Evolutionary conservation across 2,329 filamentous ascomycete species (phyloP), one percentile per base, ranked within the genome.

Genomic region (Penicillium sclerotigenum): DNA sequence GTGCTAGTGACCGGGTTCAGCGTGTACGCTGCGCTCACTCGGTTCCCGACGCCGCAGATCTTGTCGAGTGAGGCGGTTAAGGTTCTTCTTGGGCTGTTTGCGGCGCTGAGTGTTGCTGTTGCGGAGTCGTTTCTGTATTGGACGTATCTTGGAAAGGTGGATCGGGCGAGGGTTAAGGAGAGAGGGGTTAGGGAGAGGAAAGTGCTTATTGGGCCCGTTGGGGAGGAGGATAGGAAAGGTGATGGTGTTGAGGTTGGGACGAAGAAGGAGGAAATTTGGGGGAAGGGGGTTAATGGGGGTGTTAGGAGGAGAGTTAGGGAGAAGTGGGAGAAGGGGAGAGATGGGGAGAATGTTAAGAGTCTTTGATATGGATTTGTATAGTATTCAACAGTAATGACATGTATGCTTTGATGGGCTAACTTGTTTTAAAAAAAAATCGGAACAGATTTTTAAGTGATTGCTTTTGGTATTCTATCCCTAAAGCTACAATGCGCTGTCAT

Each of bases 1-100:
- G 89, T 97, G 51, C 77, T 93, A 3, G 90, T 92, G 42, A 79
- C 78, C n/a, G 77, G 77, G 24, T 75, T 76, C 52, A 75, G 75
- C 28, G 74, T 77, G 3, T 80, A 77, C 59, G 77, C 75, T 71
- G 72, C 74, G 11, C 60, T 77, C 31, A 70, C 67, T 3, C 69
- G 68, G 40, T 77, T 75, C 52, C 66, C 65, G 13, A 73, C 73
- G 37, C 71, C 74, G 3, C 59, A 64, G 2, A 61, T 72, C 6
- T 43, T 75, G 29, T 52, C 67, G 9, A 70, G 68, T 5, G 70
- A 73, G 54, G 69, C 74, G 5, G 68, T 71, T 10, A 67, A 73
- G 14, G 75, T 79, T 13, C 61, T 79, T 10, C 41, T 78, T 4
- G 73, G 75, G 26, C 53, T 79, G 13, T 68, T 72, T 46, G 70